Evolutionary conservation across 2,329 filamentous ascomycete genomes (phyloP), one percentile per base, ranked within the genome.

Genomic region (Nigrospora oryzae): DNA sequence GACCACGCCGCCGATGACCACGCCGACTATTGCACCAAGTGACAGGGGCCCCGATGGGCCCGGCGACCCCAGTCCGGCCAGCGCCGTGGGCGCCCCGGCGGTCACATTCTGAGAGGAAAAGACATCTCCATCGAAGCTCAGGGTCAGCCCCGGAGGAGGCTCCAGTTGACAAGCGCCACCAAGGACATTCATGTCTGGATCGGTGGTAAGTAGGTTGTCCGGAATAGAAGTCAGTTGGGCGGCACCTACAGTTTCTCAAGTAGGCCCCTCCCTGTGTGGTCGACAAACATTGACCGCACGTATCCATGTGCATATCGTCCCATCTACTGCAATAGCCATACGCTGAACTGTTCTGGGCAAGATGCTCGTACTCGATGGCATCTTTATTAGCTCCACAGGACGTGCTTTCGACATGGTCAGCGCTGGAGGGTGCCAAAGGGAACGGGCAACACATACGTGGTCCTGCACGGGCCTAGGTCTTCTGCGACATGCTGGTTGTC

Each of bases 281-380:
- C 3, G 52, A 46, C 5, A 82, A 60, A 51, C 79, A 83, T 0
- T 63, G 52, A 1, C 58, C 61, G 53, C 79, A 82, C 43, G 73
- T 67, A 1, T 56, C 16, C 0, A 68, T 52, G 5, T 68, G 59
- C 11, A 53, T 52, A 1, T 64, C 53, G 2, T 64, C 62, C 73
- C 78, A 79, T 0, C 51, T 28, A 15, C 66, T 57, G 55, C 80
- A 84, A 55, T 77, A 83, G 30, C 71, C 73, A 49, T 74, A 81
- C 10, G 65, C 54, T 1, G 64, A 65, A 19, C 62, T 60, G 13
- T 66, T 59, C 1, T 67, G 59, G 0, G 73, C 69, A 11, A 81
- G 57, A 43, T 77, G 73, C n/a, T 70, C 63, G 48, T 66, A 79
- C 19, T 66, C 54, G 30, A 82, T 60, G 3, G 73, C 71, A 0